These are phyloP conservation scores for Camillea tinctor DNA, from an alignment of 2,329 filamentous ascomycete species.

Conservation along the genomic window DNA sequence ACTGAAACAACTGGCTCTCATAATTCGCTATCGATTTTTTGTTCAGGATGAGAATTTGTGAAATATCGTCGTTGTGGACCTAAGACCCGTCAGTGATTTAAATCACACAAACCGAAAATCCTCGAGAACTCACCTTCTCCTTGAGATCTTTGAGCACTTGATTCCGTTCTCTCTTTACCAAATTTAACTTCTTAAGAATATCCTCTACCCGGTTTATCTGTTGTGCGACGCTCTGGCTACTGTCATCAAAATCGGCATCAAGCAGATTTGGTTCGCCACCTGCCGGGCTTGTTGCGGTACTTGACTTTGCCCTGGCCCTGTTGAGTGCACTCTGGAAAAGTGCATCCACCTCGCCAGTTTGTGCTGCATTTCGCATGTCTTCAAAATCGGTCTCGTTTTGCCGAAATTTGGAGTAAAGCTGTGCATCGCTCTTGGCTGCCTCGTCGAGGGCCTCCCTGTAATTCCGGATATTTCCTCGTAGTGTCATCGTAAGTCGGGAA, in stretches of 20 bases:
- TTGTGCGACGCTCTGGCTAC: constrained; percentile 75
- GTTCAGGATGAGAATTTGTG: constrained; percentile 93
- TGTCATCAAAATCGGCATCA: constrained; percentile 89
- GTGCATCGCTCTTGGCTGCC: constrained; percentile 80
- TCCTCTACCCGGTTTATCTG: constrained; percentile 90
- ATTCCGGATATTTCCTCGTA: constrained; percentile 82
- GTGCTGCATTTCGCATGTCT: constrained; percentile 88
- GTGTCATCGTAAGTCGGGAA: constrained; percentile 79
- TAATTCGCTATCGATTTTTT: constrained; percentile 94
- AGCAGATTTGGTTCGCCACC: constrained; percentile 72
- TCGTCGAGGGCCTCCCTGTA: constrained; percentile 90
- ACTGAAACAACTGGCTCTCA: constrained; percentile 88
- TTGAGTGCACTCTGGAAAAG: constrained; percentile 85
- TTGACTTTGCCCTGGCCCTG: constrained; percentile 67
- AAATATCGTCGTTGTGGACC: constrained; percentile 96
- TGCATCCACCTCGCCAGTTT: constrained; percentile 81
- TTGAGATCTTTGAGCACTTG: constrained; percentile 96
- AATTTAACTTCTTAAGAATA: constrained; percentile 82
- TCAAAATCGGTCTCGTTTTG: constrained; percentile 89
- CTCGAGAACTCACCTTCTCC: constrained; percentile 72
- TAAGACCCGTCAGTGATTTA: constrained; percentile 39
- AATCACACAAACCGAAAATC: not conserved
- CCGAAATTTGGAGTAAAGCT: constrained; percentile 77
- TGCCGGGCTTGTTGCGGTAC: constrained; percentile 60
- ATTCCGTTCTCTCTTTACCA: constrained; percentile 86